Conservation (phyloP, 345 rosid species). For the Lumnitzera littorea region DNA sequence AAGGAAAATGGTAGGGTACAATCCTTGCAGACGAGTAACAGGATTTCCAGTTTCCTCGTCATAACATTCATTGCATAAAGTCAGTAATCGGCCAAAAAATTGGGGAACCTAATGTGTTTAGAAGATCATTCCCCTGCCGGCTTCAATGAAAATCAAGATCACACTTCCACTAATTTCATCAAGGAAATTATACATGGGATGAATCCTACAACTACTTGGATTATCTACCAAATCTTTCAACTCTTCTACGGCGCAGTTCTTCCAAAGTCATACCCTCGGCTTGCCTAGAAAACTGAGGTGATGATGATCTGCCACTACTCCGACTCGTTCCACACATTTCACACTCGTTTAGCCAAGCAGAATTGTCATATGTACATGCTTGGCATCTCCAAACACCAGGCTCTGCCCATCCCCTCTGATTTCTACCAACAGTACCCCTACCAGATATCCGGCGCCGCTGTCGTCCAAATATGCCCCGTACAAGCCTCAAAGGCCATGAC, state of each 20-base stretch:
- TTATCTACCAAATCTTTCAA: constrained; percentile 65
- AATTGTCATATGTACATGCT: constrained; percentile 82
- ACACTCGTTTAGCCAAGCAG: constrained; percentile 44
- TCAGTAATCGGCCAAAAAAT: no score
- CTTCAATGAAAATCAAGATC: no score
- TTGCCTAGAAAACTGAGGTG: constrained; percentile 12
- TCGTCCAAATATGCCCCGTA: constrained; percentile 23
- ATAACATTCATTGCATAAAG: no score
- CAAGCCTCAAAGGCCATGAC: constrained; percentile 57
- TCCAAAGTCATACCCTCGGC: constrained; percentile 48
- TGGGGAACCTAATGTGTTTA: no score
- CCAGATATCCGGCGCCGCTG: constrained; percentile 51
- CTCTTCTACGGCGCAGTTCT: constrained; percentile 73
- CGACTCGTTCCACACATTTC: constrained; percentile 82
- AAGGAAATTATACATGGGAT: no score
- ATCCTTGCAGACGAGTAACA: no score
- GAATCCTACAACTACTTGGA: no score
- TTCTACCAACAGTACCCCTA: constrained; percentile 62
- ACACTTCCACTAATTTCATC: no score
- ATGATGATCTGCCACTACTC: constrained; percentile 19
- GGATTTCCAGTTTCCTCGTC: no score
- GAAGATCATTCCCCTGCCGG: no score
- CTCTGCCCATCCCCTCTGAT: constrained; percentile 25
- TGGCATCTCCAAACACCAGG: constrained; percentile 72
- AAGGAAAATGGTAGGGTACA: no score